Conservation (phyloP, 2,329 filamentous ascomycete species). For the Raffaelea albimanens region DNA sequence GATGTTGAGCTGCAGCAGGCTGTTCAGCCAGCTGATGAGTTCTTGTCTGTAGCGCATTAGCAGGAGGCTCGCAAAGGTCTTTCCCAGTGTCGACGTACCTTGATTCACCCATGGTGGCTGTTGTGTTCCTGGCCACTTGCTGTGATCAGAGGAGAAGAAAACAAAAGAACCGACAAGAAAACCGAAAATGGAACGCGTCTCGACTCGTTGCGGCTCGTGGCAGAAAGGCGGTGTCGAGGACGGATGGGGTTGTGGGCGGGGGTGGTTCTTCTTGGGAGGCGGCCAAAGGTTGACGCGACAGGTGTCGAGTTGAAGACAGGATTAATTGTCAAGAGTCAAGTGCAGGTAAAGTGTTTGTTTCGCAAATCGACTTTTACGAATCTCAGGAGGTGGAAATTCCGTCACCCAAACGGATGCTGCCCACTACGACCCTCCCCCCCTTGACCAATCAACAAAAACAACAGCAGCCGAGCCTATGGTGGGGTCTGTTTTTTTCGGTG, state of each 20-base stretch:
- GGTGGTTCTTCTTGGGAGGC: neutral
- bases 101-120: constrained; percentile 14
- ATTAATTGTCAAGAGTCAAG: neutral
- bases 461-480: constrained; percentile 3
- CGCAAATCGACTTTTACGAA: neutral
- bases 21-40: constrained; percentile 92
- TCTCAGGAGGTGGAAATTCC: neutral
- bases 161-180: neutral
- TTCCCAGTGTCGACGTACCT: constrained; percentile 8
- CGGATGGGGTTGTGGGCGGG: neutral
- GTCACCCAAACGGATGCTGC: too few species aligned
- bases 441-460: constrained; percentile 12
- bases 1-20: constrained; percentile 93
- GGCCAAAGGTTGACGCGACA: neutral
- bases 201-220: too few species aligned
- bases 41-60: constrained; percentile 61
- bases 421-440: too few species aligned
- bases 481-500: constrained; percentile 7
- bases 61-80: neutral
- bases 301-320: neutral
- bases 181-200: neutral
- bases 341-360: neutral
- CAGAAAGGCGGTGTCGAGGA: neutral
- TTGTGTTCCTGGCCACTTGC: neutral
- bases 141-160: neutral